phyloP scores from a whole-genome alignment of 169 alveolate species.

The Eimeria maxima region DNA sequence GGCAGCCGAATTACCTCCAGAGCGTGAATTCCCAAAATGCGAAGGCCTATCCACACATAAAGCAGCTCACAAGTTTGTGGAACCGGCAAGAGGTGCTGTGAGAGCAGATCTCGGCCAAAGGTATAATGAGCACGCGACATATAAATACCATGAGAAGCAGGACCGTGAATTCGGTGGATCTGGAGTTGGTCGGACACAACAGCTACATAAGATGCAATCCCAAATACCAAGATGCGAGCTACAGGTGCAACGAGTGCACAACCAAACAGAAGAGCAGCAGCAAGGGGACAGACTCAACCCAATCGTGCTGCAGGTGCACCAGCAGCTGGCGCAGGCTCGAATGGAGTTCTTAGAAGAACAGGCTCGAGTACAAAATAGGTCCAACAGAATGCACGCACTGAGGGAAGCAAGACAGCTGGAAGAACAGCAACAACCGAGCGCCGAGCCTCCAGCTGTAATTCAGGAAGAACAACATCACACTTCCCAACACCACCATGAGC shows the following conservation, averaged over 20 bases:
- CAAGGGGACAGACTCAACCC: background rate
- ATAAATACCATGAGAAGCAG: background rate
- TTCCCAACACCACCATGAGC: background rate
- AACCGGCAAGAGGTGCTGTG: background rate
- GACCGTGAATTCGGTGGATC: background rate
- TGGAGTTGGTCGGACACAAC: background rate
- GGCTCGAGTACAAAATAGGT: background rate
- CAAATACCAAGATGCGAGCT: background rate
- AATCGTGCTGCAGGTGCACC: conserved; percentile 57
- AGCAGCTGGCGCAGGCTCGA: conserved; percentile 44
- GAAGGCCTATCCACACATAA: background rate
- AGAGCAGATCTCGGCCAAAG: background rate
- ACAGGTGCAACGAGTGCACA: background rate
- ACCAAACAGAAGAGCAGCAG: conserved; percentile 11
- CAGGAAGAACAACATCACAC: background rate
- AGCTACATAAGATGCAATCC: background rate
- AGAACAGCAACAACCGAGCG: background rate
- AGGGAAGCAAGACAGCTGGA: background rate
- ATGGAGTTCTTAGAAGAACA: conserved; percentile 10
- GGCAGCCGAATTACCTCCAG: background rate
- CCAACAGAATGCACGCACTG: background rate
- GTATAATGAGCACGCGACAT: background rate
- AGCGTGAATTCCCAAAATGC: background rate
- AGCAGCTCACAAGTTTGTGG: background rate
- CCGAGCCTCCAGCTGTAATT: background rate